Base-by-base conservation (phyloP, 768 basidiomycete species). In the Podaxis sp. region DNA sequence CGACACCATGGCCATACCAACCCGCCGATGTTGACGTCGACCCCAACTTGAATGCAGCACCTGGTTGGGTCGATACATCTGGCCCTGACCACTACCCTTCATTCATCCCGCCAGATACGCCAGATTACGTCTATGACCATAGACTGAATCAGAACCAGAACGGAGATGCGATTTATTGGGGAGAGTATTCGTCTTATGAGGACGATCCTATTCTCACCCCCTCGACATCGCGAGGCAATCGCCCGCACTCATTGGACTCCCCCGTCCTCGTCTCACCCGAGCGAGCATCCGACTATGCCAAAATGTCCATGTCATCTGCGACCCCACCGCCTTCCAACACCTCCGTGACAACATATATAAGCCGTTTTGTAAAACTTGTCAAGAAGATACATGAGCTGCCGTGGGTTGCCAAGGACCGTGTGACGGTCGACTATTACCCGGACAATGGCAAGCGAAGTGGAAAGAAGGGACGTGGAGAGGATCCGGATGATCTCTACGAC, bases 201-300 rank as follows among this genome's bases (percentile, higher is more conserved):
- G 32, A 32, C 32, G 32, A 32, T 9, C 32, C 32, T 32, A 32
- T 7, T 9, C 32, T 32, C 32, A 7, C 32, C 32, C 32, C 32
- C 32, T 32, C 32, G 32, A 32, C 32, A 9, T 18, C 7, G 18
- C 32, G 18, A 53, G 52, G 16, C 13, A 35, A 5, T n/a, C n/a
- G n/a, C 46, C 51, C 59, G 40, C 67, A 65, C 38, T 67, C 71
- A 25, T 65, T 65, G 10, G 63, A 53, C 9, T 76, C 73, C n/a
- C 79, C 79, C 0, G 62, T 77, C 32, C 70, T 75, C 40, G 74
- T 75, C 4, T 74, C 79, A 42, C 79, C 77, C 3, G 72, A 71
- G 16, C 77, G 72, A 11, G 77, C 74, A 3, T 70, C 79, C 0
- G 80, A 82, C 61, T 82, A 82, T 63, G 78, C 74, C 27, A 80